Evolutionary conservation across 1,139 yeast genomes (phyloP), one percentile per base, ranked within the genome.

Genomic region (Taphrina communis): DNA sequence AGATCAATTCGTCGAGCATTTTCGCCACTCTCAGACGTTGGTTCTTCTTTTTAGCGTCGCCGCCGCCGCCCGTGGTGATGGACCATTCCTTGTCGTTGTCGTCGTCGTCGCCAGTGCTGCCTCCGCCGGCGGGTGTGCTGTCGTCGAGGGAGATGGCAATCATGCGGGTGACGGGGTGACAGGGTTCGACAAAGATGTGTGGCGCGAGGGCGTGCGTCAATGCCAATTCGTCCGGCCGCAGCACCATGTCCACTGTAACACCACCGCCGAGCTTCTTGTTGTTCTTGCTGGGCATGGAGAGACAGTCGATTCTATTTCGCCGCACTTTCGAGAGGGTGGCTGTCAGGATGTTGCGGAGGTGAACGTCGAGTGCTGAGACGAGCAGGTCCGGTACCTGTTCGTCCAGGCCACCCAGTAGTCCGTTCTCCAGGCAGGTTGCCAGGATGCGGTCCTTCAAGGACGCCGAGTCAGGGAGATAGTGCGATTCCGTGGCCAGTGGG

Each of bases 351-450:
- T 63, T 63, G 48, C 67, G 56, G 8, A 63, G 48, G 53, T 63
- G 67, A 4, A 63, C 56, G 19, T 63, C 67, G n/a, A 63, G 61
- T 6, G 58, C 67, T 21, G 56, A 38, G 19, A 63, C n/a, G 38
- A 63, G 51, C 19, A 63, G 56, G 46, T 92, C 97, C 41, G 90
- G 84, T 1, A 89, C 90, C 19, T 86, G 88, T 14, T 87, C 82
- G 68, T 86, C 88, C 21, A 93, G 81, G 9, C 88, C 87, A 0
- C 97, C 97, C 0, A 94, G 83, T n/a, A 94, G 80, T 0, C 99
- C 99, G 76, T 92, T 87, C 75, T 94, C 99, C 75, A 97, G 83
- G 75, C 96, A 89, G 5, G 89, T 87, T 78, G 97, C 96, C 51
- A 88, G 79, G 82, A 94, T 87, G 66, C 94, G 83, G 46, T 87